Base-by-base conservation (phyloP, 78 protist genomes). In the Fonticula alba region DNA sequence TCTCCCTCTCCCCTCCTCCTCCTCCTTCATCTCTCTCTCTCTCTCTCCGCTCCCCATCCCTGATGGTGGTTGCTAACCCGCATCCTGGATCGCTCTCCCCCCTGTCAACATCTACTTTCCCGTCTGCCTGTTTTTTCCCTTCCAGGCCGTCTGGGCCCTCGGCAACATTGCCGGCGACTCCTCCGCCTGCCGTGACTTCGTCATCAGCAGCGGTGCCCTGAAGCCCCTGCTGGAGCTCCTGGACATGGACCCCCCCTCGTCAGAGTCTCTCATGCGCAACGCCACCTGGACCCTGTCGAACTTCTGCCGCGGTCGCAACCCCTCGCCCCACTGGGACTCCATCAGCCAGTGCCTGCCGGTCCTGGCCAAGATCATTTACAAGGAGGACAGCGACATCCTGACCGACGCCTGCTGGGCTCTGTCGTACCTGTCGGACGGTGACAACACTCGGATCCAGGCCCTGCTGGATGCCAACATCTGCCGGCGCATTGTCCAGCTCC, bases 121-220 rank as follows among this genome's bases (percentile, higher is more conserved):
- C n/a, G n/a, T n/a, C n/a, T n/a, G n/a, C n/a, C n/a, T n/a, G n/a
- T n/a, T n/a, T n/a, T n/a, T n/a, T n/a, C n/a, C n/a, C 13, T 9
- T 13, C 13, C 66, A 62, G 82, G 79, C 93, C 50, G 81, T 91
- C 19, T 94, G 98, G 98, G 95, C 95, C 7, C 76, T 94, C 0
- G 98, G 98, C 56, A 94, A 94, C 87, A 92, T 94, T 41, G 97
- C 97, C 9, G 98, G 98, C 41, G 98, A 94, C 65, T 62, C 79
- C 6, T 43, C 84, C 27, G 40, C 51, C 57, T 84, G 75, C 76
- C 86, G 97, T 37, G 92, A 93, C 68, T 29, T 59, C 29, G 88
- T 91, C 36, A 77, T 94, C 6, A 0, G 14, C 22, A 20, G 33
- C 9, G 74, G 64, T 24, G 84, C 71, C 2, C 57, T 89, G 43